Percentiles rank a stretch among this genome's conserved stretches.
Evolutionary conservation across 2,329 filamentous ascomycete species (phyloP).

Genomic region (Monosporascus ibericus): DNA sequence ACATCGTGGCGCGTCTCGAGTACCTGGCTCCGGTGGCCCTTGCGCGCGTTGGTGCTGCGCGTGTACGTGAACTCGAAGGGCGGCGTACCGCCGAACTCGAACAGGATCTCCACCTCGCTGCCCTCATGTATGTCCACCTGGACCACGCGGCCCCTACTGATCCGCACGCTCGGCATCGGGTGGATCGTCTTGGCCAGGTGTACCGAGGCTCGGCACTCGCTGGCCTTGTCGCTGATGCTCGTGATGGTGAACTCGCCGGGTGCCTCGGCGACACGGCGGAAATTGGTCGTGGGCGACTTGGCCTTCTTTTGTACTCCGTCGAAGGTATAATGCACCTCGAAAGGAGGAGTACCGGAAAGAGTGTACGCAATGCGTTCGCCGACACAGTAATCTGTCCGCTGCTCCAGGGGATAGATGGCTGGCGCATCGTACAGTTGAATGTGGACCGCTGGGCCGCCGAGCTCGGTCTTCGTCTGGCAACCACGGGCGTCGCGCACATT

Average conservation of each 20-base stretch:
- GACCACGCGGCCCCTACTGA: conserved; percentile 75
- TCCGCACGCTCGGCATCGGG: conserved; percentile 82
- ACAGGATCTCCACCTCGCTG: conserved; percentile 85
- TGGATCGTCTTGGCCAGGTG: conserved; percentile 80
- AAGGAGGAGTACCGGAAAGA: conserved; percentile 83
- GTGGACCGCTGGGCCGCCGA: conserved; percentile 69
- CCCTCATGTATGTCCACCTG: conserved; percentile 95
- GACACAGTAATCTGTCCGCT: conserved; percentile 84
- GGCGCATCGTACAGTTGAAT: conserved; percentile 92
- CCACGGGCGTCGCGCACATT: conserved; percentile 83
- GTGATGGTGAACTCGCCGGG: conserved; percentile 86
- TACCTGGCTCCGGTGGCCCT: conserved; percentile 70
- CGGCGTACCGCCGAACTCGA: conserved; percentile 91
- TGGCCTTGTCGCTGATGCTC: conserved; percentile 79
- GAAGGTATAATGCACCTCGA: conserved; percentile 90
- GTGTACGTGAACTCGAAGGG: conserved; percentile 99
- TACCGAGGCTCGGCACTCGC: conserved; percentile 76
- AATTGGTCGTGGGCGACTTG: conserved; percentile 70
- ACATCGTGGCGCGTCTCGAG: conserved; percentile 88
- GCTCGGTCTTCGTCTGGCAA: conserved; percentile 73
- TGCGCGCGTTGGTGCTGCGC: conserved; percentile 76
- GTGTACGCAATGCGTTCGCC: conserved; percentile 92
- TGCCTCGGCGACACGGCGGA: conserved; percentile 87
- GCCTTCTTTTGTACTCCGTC: conserved; percentile 73
- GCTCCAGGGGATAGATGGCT: conserved; percentile 81